Evolutionary conservation across 352 stramenopile genomes (phyloP), one percentile per base, ranked within the genome.

Genomic region (Pythium scleroteichum): DNA sequence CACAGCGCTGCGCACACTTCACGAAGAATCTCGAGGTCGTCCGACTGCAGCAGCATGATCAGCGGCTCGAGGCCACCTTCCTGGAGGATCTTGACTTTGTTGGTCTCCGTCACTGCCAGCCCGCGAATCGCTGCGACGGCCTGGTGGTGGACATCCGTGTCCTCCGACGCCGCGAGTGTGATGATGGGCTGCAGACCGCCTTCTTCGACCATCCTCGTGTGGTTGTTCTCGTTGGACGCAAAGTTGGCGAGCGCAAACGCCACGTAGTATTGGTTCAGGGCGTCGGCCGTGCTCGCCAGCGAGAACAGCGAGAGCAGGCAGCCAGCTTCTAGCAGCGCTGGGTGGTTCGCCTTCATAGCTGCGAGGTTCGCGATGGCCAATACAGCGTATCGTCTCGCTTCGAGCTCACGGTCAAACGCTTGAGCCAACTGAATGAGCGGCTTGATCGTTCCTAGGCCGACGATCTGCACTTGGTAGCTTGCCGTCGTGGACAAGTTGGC

Each of bases 71-170:
- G 71, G 0, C 96, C 95, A 16, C 96, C 96, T 82, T 99, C 96
- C 53, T 99, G 94, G 4, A 99, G 82, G 52, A 99, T 98, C 69
- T 99, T 98, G 55, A 98, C 86, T 64, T 98, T 98, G 71, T 97
- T 97, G 10, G 84, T 75, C 17, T 95, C 81, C 17, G 75, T 94
- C 20, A 97, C 90, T 23, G 86, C 90, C 20, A 99, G 81, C 3
- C 96, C 96, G 22, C 96, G 91, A 16, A 99, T 71, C 42, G 94
- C 95, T 24, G 96, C 94, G 24, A 94, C 88, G 10, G 94, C 94
- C 70, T 98, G 93, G 48, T 98, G 93, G 52, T 99, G 96, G 33
- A 98, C 91, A 50, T 97, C 92, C 10, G 83, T 94, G 64, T 98
- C 92, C 27, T 85, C 68, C 0, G 90, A 97, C 41, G 91, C 94